Conservation (phyloP, 495 filamentous ascomycete genomes). For the Penicillium canescens region DNA sequence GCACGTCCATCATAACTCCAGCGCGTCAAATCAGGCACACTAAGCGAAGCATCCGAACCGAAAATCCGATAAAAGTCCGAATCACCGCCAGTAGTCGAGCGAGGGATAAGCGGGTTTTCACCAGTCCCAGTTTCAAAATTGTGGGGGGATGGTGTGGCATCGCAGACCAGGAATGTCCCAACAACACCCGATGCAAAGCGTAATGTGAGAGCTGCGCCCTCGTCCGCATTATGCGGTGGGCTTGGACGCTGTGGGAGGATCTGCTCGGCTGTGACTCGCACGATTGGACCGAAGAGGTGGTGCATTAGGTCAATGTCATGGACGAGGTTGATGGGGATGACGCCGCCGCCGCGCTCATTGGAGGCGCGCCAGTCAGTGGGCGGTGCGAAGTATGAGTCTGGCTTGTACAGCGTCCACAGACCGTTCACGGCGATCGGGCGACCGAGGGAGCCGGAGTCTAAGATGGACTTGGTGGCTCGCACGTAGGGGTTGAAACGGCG, state of each 20-base stretch:
- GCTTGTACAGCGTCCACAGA: slow-evolving; percentile 56
- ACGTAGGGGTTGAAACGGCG: slow-evolving; percentile 62
- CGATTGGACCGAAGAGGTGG: slow-evolving; percentile 56
- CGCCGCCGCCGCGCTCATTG: slow-evolving; percentile 38
- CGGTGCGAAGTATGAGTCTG: slow-evolving; percentile 48
- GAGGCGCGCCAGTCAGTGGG: slow-evolving; percentile 50
- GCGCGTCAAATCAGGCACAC: slow-evolving; percentile 55
- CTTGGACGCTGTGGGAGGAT: slow-evolving; percentile 39
- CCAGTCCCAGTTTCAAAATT: slow-evolving; percentile 59
- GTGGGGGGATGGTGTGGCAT: slow-evolving; percentile 52
- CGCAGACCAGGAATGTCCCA: slow-evolving; percentile 56
- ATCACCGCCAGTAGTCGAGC: slow-evolving; percentile 21
- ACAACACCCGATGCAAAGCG: slow-evolving; percentile 58
- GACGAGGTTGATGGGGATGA: slow-evolving; percentile 59
- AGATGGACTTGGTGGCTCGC: slow-evolving; percentile 44
- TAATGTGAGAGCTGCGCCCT: slow-evolving; percentile 56
- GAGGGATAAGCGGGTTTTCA: slow-evolving; percentile 56
- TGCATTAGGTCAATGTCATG: slow-evolving; percentile 63
- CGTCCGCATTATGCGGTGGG: slow-evolving; percentile 48
- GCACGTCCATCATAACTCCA: slow-evolving; percentile 49
- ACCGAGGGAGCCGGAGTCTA: slow-evolving; percentile 44
- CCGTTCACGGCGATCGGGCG: slow-evolving; percentile 53
- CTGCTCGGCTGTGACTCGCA: slow-evolving; percentile 50
- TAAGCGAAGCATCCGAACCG: slow-evolving; percentile 52
- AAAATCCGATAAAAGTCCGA: slow-evolving; percentile 58